A percentile compares a stretch with the other conserved stretches of the same genome.
Evolutionary conservation across 176 grass and related monocot species (phyloP).

Genomic region (Musa beccarii): DNA sequence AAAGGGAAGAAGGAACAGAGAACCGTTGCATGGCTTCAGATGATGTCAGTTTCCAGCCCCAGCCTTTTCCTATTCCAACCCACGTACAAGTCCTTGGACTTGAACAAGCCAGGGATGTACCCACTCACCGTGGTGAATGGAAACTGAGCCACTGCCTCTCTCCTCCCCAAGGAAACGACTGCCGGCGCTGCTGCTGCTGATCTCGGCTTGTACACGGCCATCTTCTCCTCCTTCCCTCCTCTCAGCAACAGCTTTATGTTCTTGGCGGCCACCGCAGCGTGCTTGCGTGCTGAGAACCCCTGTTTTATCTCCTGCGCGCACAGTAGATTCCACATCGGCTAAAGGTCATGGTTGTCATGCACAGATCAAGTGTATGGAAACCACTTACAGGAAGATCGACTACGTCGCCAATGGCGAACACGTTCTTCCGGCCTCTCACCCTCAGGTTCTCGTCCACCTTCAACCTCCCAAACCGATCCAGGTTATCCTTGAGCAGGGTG

Average conservation of each 20-base stretch:
- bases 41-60: background rate
- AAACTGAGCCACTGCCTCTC: constrained; percentile 1
- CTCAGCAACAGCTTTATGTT: constrained; percentile 15
- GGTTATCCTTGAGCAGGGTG: background rate
- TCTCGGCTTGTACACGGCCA: background rate
- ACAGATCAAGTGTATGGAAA: background rate
- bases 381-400: background rate
- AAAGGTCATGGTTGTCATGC: background rate
- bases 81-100: constrained; percentile 22
- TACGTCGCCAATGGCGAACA: background rate
- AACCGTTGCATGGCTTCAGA: no score
- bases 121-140: constrained; percentile 2
- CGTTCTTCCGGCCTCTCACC: background rate
- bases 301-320: background rate
- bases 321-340: background rate
- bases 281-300: background rate
- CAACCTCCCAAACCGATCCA: background rate
- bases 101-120: constrained; percentile 10
- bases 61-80: constrained; percentile 11
- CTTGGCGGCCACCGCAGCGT: constrained; percentile 8
- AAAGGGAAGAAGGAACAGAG: no score
- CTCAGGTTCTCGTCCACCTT: background rate
- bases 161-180: constrained; percentile 19
- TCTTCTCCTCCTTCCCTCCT: constrained; percentile 16
- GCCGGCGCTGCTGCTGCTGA: background rate